A percentile compares a stretch with the other conserved stretches of the same genome.
These are phyloP conservation scores for Flaveria robusta DNA, from an alignment of 129 eudicot genomes.

Conservation along the genomic window DNA sequence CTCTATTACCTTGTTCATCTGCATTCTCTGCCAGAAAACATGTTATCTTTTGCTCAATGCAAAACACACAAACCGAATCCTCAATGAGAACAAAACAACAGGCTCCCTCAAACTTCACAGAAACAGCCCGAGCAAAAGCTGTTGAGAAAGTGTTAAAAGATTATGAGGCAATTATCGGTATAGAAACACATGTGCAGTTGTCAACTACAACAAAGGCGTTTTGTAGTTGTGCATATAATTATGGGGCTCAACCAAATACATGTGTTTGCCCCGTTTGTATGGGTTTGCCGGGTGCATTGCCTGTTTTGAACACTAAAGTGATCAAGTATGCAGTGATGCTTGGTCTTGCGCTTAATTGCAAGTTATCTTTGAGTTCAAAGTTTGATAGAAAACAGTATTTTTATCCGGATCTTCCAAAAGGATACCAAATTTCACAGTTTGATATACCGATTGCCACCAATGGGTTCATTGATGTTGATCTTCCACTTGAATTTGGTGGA, in stretches of 20 bases:
- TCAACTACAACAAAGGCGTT: constrained; percentile 85
- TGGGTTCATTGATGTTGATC: constrained; percentile 88
- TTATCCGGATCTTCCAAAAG: constrained; percentile 95
- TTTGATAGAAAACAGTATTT: constrained; percentile 97
- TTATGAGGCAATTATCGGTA: constrained; percentile 83
- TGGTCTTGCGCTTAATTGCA: constrained; percentile 87
- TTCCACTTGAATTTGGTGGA: constrained; percentile 94
- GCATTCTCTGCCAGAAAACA: constrained; percentile 50
- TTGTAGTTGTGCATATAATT: constrained; percentile 81
- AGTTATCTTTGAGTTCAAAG: constrained; percentile 68
- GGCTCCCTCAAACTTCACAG: constrained; percentile 50
- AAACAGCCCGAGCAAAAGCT: constrained; percentile 44
- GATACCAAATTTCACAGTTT: constrained; percentile 96
- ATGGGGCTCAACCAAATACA: constrained; percentile 85
- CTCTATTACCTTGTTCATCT: constrained; percentile 52
- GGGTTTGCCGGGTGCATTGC: constrained; percentile 96
- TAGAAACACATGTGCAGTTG: constrained; percentile 94
- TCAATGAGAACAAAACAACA: constrained; percentile 56
- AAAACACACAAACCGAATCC: constrained; percentile 54
- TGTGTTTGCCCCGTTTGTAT: constrained; percentile 87
- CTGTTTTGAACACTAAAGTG: constrained; percentile 86
- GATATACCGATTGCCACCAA: constrained; percentile 80
- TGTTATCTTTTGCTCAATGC: constrained; percentile 49
- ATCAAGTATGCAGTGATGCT: constrained; percentile 78
- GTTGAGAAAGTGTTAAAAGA: constrained; percentile 53